A percentile compares a stretch with the other conserved stretches of the same genome.
These are phyloP conservation scores for Eragrostis nindensis DNA, from an alignment of 176 grass and related monocot genomes.

Conservation along the genomic window DNA sequence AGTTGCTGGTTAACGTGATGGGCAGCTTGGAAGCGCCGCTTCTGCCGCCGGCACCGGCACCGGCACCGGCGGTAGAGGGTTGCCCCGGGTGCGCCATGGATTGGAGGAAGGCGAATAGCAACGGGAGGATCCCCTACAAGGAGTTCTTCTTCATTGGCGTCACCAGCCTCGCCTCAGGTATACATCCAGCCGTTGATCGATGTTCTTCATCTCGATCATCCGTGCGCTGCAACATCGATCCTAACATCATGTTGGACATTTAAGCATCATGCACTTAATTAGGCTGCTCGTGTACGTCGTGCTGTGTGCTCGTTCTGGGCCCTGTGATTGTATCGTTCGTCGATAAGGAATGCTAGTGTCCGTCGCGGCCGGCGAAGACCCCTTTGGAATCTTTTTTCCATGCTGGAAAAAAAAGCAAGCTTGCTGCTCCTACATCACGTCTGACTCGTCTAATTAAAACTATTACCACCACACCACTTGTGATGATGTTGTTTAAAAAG, in stretches of 20 bases:
- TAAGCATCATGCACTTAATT: no score
- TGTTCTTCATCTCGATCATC: not conserved
- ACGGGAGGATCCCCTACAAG: slow-evolving; percentile 54
- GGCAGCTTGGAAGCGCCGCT: slow-evolving; percentile 6
- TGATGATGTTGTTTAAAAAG: not conserved
- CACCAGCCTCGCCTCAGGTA: slow-evolving; percentile 59
- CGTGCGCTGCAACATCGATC: not conserved
- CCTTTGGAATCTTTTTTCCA: not conserved
- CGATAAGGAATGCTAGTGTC: not conserved
- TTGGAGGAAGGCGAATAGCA: slow-evolving; percentile 35
- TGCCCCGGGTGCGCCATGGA: slow-evolving; percentile 65
- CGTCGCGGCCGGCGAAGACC: not conserved
- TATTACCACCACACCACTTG: no score
- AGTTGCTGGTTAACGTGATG: not conserved
- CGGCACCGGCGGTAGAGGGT: slow-evolving; percentile 2
- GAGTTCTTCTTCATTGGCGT: slow-evolving; percentile 65
- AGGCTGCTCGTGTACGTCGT: no score
- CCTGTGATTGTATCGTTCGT: not conserved
- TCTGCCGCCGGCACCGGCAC: not conserved
- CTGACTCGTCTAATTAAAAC: not conserved
- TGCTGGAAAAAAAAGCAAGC: no score
- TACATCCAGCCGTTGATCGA: not conserved
- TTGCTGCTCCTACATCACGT: not conserved
- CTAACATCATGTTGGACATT: no score
- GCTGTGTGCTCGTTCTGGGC: no score